phyloP scores from a whole-genome alignment of 345 rosid genomes.

The Eucalyptus polyanthemos region DNA sequence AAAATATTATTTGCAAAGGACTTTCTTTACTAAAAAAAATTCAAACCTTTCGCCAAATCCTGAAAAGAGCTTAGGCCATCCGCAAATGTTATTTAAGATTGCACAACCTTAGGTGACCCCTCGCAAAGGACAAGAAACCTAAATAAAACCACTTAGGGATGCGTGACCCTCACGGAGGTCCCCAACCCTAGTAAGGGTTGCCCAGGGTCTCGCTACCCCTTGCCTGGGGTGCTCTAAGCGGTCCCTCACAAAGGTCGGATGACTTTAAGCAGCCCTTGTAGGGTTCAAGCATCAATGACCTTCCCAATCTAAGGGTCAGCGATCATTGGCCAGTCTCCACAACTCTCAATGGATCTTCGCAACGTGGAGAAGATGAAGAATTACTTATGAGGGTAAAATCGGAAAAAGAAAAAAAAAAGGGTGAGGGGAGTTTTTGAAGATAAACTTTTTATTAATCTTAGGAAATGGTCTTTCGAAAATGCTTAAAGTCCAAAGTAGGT shows the following conservation, averaged over 20 bases:
- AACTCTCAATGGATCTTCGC: not conserved
- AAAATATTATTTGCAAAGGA: not conserved
- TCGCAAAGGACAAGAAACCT: not conserved
- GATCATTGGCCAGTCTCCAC: not conserved
- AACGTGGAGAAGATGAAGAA: not conserved
- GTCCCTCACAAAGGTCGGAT: not conserved
- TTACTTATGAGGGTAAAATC: not conserved
- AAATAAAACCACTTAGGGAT: not conserved
- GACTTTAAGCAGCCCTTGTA: not conserved
- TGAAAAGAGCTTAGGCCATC: not conserved
- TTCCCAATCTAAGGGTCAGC: not conserved
- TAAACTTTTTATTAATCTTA: too few species aligned
- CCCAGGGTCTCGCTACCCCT: not conserved
- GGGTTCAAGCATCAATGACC: not conserved
- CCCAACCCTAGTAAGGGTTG: not conserved
- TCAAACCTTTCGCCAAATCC: not conserved
- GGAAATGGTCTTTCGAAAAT: too few species aligned
- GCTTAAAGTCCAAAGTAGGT: not conserved
- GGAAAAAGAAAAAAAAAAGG: not conserved
- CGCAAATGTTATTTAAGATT: not conserved
- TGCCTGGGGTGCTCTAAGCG: too few species aligned
- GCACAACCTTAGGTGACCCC: not conserved
- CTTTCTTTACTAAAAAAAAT: not conserved
- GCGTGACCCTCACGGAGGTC: not conserved
- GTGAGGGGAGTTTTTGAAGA: not conserved